Conservation (phyloP, 2,329 filamentous ascomycete genomes). For the Aspergillus carbonarius region DNA sequence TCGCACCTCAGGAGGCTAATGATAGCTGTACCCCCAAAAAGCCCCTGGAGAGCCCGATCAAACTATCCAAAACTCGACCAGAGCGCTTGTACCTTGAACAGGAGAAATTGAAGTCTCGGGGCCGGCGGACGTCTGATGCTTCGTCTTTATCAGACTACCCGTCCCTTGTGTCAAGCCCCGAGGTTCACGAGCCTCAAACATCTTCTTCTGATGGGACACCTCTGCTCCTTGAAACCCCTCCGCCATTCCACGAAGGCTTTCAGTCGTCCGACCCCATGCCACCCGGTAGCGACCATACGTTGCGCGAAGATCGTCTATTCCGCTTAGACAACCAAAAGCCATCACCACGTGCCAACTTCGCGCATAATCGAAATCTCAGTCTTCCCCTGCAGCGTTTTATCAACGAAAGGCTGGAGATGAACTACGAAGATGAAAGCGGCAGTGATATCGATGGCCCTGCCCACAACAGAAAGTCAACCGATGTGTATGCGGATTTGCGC, state of each 20-base stretch:
- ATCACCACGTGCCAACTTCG: conserved; percentile 22
- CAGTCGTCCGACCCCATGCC: conserved; percentile 18
- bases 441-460: conserved; percentile 12
- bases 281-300: conserved; percentile 25
- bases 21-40: conserved; percentile 18
- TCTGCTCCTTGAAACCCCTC: conserved; percentile 23
- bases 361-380: conserved; percentile 35
- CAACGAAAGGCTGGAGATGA: conserved; percentile 36
- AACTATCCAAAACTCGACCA: conserved; percentile 28
- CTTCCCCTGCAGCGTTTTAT: conserved; percentile 42
- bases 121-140: conserved; percentile 29
- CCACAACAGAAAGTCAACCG: conserved; percentile 16
- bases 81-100: conserved; percentile 23
- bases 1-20: conserved; percentile 7
- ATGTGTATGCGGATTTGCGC: conserved; percentile 26
- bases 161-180: conserved; percentile 32
- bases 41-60: conserved; percentile 35
- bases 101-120: conserved; percentile 15
- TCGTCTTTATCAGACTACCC: conserved; percentile 36
- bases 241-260: conserved; percentile 22
- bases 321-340: conserved; percentile 27
- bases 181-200: conserved; percentile 25
- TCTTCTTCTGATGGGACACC: conserved; percentile 30
- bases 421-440: conserved; percentile 21
- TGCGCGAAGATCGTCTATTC: conserved; percentile 34